Evolutionary conservation across 2,329 filamentous ascomycete genomes (phyloP).

Genomic region (Blastomyces parvus): DNA sequence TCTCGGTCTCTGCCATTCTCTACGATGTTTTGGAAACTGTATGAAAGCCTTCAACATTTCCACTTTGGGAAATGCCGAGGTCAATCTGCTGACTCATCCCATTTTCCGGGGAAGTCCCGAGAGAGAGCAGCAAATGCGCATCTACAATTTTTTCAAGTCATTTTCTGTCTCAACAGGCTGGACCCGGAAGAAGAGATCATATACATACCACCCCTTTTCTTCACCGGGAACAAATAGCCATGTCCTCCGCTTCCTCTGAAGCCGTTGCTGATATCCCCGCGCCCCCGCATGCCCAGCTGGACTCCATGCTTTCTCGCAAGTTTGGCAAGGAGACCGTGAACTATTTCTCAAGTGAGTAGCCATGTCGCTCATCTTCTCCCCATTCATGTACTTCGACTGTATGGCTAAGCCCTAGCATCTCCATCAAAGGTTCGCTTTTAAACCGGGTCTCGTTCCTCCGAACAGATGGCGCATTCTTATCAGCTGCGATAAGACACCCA

Average conservation of each 20-base stretch:
- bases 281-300: slow-evolving; percentile 49
- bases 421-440: slow-evolving; percentile 36
- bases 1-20: too few relatives aligned
- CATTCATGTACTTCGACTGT: neutral
- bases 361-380: neutral
- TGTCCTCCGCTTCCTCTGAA: slow-evolving; percentile 7
- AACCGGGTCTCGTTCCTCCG: slow-evolving; percentile 44
- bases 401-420: neutral
- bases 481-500: slow-evolving; percentile 40
- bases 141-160: neutral
- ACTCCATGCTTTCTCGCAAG: slow-evolving; percentile 45
- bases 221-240: neutral
- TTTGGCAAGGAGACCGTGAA: slow-evolving; percentile 44
- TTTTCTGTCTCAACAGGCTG: neutral
- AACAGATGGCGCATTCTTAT: slow-evolving; percentile 39
- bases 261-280: slow-evolving; percentile 37
- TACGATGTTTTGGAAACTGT: too few relatives aligned
- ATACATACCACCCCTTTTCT: neutral
- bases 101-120: neutral
- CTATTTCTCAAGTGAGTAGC: slow-evolving; percentile 40
- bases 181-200: neutral
- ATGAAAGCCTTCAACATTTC: too few relatives aligned
- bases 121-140: neutral
- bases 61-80: neutral
- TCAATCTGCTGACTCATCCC: neutral